Evolutionary conservation across 176 grass and related monocot genomes (phyloP).

Genomic region (Phoenix dactylifera): DNA sequence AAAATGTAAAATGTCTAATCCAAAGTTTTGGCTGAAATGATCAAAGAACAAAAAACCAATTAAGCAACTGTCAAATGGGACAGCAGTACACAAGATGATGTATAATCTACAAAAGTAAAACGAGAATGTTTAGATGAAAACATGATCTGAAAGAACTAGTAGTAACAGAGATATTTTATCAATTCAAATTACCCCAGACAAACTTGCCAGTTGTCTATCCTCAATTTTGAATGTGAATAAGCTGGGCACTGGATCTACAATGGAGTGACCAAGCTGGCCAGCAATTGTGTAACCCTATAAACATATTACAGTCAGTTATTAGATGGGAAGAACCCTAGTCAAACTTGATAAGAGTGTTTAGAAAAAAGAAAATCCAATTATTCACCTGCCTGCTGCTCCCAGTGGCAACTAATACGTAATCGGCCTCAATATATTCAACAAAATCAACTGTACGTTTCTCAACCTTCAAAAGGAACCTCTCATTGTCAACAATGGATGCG

Average conservation of each 20-base stretch:
- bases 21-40: too few species aligned
- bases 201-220: slow-evolving; percentile 40
- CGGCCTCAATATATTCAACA: slow-evolving; percentile 51
- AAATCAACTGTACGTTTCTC: slow-evolving; percentile 64
- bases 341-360: slow-evolving; percentile 1
- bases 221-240: slow-evolving; percentile 91
- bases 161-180: too few species aligned
- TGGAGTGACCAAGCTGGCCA: slow-evolving; percentile 52
- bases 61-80: too few species aligned
- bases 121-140: too few species aligned
- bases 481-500: slow-evolving; percentile 34
- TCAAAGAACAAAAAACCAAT: too few species aligned
- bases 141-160: too few species aligned
- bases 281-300: slow-evolving; percentile 67
- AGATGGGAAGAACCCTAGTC: neutral
- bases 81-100: too few species aligned
- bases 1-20: too few species aligned
- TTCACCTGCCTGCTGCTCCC: slow-evolving; percentile 65
- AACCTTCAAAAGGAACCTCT: slow-evolving; percentile 60
- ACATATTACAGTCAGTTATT: slow-evolving; percentile 10
- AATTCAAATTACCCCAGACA: slow-evolving; percentile 52
- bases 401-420: slow-evolving; percentile 68
- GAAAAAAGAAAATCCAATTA: neutral
- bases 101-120: too few species aligned
- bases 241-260: slow-evolving; percentile 74